Evolutionary conservation across 331 rosid genomes (phyloP), one percentile per base, ranked within the genome.

Genomic region (Malus hybrid): DNA sequence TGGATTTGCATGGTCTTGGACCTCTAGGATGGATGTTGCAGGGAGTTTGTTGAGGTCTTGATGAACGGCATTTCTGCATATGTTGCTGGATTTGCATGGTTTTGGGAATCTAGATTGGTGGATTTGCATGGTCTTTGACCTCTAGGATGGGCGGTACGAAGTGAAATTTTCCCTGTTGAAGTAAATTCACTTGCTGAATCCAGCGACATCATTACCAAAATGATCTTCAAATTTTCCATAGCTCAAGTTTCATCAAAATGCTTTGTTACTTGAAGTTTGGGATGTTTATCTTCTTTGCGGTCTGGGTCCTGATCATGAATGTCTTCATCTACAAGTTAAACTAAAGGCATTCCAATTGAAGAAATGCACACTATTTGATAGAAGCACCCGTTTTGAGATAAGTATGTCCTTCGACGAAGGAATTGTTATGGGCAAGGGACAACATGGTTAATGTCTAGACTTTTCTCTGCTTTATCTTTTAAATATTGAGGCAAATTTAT

Each of bases 151-250:
- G 33, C 84, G 66, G 81, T 84, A 11, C 85, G 86, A 2, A 77
- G 86, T 67, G 85, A 87, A 81, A 82, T 82, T 63, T 87, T 84
- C 46, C 82, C 85, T 1, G 7, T 85, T 67, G 84, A 87, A 66
- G 83, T 85, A 28, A 67, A 85, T 70, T 85, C 87, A n/a, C 77
- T 82, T 0, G 84, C 80, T 10, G 87, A 87, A 29, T 80, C 80
- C 65, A 68, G 72, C 0, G 52, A 81, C 0, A 77, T 85, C 52
- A 85, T 84, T 13, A 84, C 82, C 57, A 80, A 63, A 67, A 80
- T 82, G 75, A 20, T 84, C 5, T 84, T 82, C 31, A 85, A 84
- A 3, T 85, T 84, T 72, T 44, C 39, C 2, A 70, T 87, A 59
- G 88, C 88, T 64, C 88, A 85, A 66, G 76, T 79, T 18, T 85